A percentile compares a stretch with the other conserved stretches of the same genome.
Conservation (phyloP, 1,139 yeast genomes). For the Taiozyma sp. region DNA sequence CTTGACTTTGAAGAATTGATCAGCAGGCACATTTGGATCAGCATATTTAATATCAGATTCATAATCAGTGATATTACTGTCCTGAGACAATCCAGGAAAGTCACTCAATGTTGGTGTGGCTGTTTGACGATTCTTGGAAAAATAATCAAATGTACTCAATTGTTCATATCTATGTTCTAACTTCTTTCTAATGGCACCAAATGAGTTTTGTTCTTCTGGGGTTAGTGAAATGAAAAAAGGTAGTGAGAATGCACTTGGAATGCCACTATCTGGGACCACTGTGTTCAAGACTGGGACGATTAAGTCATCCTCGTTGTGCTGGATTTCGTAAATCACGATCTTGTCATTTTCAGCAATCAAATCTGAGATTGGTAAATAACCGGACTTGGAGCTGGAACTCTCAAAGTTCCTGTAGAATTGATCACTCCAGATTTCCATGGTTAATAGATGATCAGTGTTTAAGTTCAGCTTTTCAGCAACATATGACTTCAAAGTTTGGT, state of each 20-base stretch:
- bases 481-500: constrained; percentile 57
- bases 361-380: constrained; percentile 64
- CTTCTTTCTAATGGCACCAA: constrained; percentile 51
- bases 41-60: constrained; percentile 48
- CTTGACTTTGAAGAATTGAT: constrained; percentile 47
- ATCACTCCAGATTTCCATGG: constrained; percentile 67
- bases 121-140: constrained; percentile 17
- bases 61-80: constrained; percentile 22
- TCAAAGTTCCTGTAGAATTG: constrained; percentile 70
- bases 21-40: constrained; percentile 44
- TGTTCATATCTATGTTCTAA: constrained; percentile 40
- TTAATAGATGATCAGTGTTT: constrained; percentile 41
- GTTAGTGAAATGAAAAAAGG: constrained; percentile 68
- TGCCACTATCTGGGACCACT: constrained; percentile 36
- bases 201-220: constrained; percentile 42
- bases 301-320: constrained; percentile 34
- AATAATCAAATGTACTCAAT: constrained; percentile 32
- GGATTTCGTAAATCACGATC: constrained; percentile 65
- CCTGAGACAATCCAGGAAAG: constrained; percentile 20
- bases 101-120: constrained; percentile 4
- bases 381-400: constrained; percentile 47
- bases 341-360: constrained; percentile 59
- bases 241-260: constrained; percentile 49
- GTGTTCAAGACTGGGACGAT: constrained; percentile 69
- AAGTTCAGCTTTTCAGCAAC: constrained; percentile 48